Percentiles rank a stretch among this genome's conserved stretches.
Conservation (phyloP, 164 flowering plant genomes). For the Santalum album region DNA sequence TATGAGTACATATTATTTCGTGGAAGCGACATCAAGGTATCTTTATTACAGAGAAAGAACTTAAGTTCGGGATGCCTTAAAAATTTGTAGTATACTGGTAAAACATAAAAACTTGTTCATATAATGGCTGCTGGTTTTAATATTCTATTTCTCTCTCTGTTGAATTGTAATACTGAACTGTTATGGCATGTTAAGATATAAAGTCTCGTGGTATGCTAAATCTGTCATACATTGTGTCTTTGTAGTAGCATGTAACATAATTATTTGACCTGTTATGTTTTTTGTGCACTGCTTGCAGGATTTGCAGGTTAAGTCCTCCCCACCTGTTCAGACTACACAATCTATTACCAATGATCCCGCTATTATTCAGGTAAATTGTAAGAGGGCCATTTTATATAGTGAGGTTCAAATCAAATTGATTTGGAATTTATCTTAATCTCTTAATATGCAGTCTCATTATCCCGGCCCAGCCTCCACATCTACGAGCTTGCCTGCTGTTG, state of each 20-base stretch:
- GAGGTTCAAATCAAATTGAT: background rate
- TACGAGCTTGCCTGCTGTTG: conserved; percentile 53
- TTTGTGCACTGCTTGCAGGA: conserved; percentile 40
- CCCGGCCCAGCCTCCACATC: conserved; percentile 48
- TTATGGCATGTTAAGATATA: too few species aligned
- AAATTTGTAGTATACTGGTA: too few species aligned
- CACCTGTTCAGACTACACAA: conserved; percentile 52
- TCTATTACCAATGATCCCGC: conserved; percentile 79
- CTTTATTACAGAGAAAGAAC: background rate
- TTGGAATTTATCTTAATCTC: conserved; percentile 4
- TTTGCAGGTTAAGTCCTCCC: conserved; percentile 85
- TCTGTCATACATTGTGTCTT: too few species aligned
- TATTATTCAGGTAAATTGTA: conserved; percentile 66
- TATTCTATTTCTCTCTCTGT: too few species aligned
- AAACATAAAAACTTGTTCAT: too few species aligned
- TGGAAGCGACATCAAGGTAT: conserved; percentile 88
- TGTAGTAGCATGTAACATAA: too few species aligned
- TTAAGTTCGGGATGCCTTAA: background rate
- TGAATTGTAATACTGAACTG: too few species aligned
- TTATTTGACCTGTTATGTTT: too few species aligned
- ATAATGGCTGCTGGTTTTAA: too few species aligned
- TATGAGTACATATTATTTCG: conserved; percentile 84
- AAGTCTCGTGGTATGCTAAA: too few species aligned
- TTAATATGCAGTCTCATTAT: conserved; percentile 67
- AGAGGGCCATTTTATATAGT: background rate